phyloP scores from a whole-genome alignment of 371 early-diverging fungal species.

The Rhizopus sp. region DNA sequence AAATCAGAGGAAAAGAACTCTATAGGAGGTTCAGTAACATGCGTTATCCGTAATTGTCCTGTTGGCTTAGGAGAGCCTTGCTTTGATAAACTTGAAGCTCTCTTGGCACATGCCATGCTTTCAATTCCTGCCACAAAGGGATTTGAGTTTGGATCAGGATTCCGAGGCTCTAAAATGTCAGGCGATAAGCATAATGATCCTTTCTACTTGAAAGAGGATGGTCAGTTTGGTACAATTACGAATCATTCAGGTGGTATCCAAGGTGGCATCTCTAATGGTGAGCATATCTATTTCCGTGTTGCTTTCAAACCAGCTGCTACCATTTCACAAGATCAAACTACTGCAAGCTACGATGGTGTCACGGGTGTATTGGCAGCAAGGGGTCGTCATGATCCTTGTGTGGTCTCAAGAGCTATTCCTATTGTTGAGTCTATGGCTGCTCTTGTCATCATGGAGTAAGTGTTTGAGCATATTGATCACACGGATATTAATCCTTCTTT shows the following conservation, averaged over 20 bases:
- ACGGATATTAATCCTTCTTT: conserved; percentile 1
- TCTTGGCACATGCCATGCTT: conserved; percentile 97
- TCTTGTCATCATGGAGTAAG: conserved; percentile 90
- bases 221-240: conserved; percentile 79
- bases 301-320: conserved; percentile 98
- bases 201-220: conserved; percentile 67
- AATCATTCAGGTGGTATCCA: conserved; percentile 97
- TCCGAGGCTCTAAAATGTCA: conserved; percentile 82
- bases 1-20: conserved; percentile 86
- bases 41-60: conserved; percentile 94
- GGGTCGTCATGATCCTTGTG: conserved; percentile 98
- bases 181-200: conserved; percentile 94
- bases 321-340: conserved; percentile 87
- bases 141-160: conserved; percentile 96
- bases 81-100: conserved; percentile 97
- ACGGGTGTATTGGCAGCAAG: conserved; percentile 86
- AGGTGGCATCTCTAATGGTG: conserved; percentile 97
- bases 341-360: conserved; percentile 84
- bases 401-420: conserved; percentile 93
- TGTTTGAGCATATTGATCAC: conserved; percentile 9
- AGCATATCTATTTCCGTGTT: conserved; percentile 94
- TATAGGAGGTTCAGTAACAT: conserved; percentile 96
- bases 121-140: conserved; percentile 98
- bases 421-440: conserved; percentile 98
- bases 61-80: conserved; percentile 97